Evolutionary conservation across 2,329 filamentous ascomycete species (phyloP).

Genomic region (Penicillium aurantiogriseum): DNA sequence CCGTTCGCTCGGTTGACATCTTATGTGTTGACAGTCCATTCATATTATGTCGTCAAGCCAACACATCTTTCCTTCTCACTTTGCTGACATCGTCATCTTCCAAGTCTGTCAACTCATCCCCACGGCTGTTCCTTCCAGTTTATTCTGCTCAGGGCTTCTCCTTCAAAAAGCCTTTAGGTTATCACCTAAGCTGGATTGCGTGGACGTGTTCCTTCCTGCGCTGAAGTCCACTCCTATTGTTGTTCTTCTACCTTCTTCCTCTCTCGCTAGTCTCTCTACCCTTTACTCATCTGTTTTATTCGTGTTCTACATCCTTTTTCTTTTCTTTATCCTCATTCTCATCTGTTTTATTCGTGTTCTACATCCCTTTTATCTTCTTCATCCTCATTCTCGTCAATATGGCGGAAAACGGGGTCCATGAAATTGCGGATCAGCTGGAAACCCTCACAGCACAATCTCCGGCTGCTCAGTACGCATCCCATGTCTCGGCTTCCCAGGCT

Average conservation of each 20-base stretch:
- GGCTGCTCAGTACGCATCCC: neutral
- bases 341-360: neutral
- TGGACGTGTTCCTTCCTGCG: neutral
- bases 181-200: neutral
- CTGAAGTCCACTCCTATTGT: neutral
- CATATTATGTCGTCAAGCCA: neutral
- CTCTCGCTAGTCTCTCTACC: neutral
- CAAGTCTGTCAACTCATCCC: neutral
- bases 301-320: too few relatives aligned
- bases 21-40: neutral
- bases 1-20: neutral
- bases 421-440: neutral
- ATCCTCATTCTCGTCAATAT: neutral
- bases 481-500: neutral
- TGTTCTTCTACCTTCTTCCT: neutral
- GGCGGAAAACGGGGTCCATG: neutral
- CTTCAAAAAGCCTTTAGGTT: neutral
- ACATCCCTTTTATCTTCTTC: neutral
- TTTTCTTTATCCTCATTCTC: too few relatives aligned
- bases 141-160: neutral
- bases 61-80: neutral
- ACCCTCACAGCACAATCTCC: neutral
- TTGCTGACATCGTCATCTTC: neutral
- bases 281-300: neutral
- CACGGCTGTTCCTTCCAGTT: neutral